Evolutionary conservation across 2,329 filamentous ascomycete genomes (phyloP), one percentile per base, ranked within the genome.

Genomic region (Escovopsis weberi): DNA sequence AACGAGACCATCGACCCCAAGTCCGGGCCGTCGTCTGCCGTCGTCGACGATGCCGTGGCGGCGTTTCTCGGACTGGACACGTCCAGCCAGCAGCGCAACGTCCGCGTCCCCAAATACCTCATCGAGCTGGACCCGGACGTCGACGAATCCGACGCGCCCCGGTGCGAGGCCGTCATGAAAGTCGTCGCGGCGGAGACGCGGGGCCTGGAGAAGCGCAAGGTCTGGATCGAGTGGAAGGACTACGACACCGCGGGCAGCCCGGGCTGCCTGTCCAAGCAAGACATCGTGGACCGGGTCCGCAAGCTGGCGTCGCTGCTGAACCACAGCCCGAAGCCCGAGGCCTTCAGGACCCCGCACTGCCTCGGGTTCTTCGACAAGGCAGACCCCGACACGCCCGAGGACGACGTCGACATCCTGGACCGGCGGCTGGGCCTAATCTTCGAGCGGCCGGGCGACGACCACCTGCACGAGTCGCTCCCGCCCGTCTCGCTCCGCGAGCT

Each of bases 391-490:
- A 43, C 53, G 5, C 46, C 54, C 6, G 54, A 52, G 6, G 63
- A 67, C 4, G 62, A 68, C 7, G 61, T 68, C 4, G 59, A 60
- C 39, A 59, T 63, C 10, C 53, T 64, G 37, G 63, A 64, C 42
- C 53, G 58, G 38, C 64, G 68, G 11, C 67, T 74, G 12, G 73
- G 72, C 3, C 62, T 77, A 15, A 62, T 76, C 9, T 77, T 75
- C 46, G 66, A 70, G 40, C 65, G 69, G 10, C 69, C 71, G 1
- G 43, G 52, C 0, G 58, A 61, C 12, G 55, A 61, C 18, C 43
- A 56, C 3, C 49, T 65, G 1, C 52, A 65, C 18, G 53, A 61
- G 0, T 54, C 54, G 2, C 47, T 62, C 4, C 57, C 61, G 1
- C 69, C 72, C 0, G 53, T 66, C 1, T 71, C 70, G 2, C 62